A percentile compares a stretch with the other conserved stretches of the same genome.
These are phyloP conservation scores for Lipomyces oligophaga DNA, from an alignment of 805 yeast genomes.

Conservation along the genomic window DNA sequence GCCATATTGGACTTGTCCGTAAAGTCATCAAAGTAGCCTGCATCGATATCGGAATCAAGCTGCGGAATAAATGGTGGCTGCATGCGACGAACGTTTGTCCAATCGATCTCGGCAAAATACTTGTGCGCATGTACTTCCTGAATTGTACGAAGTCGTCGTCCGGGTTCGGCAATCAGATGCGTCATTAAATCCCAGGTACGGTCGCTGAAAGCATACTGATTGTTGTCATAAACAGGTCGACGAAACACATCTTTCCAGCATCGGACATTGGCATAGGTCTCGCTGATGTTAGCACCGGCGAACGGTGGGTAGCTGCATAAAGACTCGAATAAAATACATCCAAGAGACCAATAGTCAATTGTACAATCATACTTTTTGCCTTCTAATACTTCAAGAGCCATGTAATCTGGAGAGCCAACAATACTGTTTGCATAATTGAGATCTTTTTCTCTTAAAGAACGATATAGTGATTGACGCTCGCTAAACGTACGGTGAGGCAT, in stretches of 20 bases:
- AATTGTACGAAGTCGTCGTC: slow-evolving; percentile 68
- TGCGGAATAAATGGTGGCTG: slow-evolving; percentile 96
- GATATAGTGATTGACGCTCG: slow-evolving; percentile 84
- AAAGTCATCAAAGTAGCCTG: slow-evolving; percentile 97
- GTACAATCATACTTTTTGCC: slow-evolving; percentile 93
- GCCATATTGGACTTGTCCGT: slow-evolving; percentile 96
- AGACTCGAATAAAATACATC: slow-evolving; percentile 95
- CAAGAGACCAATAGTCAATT: slow-evolving; percentile 97
- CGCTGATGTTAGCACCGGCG: slow-evolving; percentile 88
- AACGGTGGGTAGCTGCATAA: slow-evolving; percentile 97
- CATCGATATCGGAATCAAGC: slow-evolving; percentile 93
- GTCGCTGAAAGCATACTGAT: slow-evolving; percentile 87
- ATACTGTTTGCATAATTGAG: slow-evolving; percentile 88
- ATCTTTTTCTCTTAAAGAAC: slow-evolving; percentile 65
- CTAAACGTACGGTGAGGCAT: slow-evolving; percentile 62
- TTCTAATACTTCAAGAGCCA: slow-evolving; percentile 96
- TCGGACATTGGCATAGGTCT: slow-evolving; percentile 88
- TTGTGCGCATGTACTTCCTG: slow-evolving; percentile 75
- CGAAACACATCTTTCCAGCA: slow-evolving; percentile 85
- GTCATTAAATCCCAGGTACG: slow-evolving; percentile 88
- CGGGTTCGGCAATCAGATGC: slow-evolving; percentile 68
- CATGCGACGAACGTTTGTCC: slow-evolving; percentile 59
- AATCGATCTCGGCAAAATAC: slow-evolving; percentile 81
- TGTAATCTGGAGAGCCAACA: slow-evolving; percentile 97
- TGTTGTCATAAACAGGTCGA: slow-evolving; percentile 79